A percentile compares a stretch with the other conserved stretches of the same genome.
phyloP scores from a whole-genome alignment of 176 grass and related monocot species.

The Metroxylon sagu region DNA sequence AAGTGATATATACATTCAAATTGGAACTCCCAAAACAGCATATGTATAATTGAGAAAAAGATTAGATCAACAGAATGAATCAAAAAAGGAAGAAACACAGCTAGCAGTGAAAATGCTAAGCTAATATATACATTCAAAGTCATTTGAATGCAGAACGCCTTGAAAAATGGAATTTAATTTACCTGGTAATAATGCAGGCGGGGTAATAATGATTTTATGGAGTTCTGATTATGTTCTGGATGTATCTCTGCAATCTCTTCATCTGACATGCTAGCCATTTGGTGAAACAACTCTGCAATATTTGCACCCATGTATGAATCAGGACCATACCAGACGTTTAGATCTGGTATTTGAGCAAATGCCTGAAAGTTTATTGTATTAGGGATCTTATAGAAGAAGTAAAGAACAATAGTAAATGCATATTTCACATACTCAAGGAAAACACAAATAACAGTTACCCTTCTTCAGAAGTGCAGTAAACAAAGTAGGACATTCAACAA shows the following conservation, averaged over 20 bases:
- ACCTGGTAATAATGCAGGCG: slow-evolving; percentile 84
- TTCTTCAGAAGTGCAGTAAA: too few species aligned
- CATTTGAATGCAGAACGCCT: too few species aligned
- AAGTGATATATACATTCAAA: too few species aligned
- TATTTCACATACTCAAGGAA: too few species aligned
- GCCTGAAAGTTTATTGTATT: slow-evolving; percentile 33
- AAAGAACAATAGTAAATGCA: background rate
- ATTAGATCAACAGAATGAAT: too few species aligned
- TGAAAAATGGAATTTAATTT: slow-evolving; percentile 9
- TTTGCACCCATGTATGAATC: slow-evolving; percentile 99
- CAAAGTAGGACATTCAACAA: too few species aligned
- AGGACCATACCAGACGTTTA: slow-evolving; percentile 94
- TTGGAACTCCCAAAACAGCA: too few species aligned
- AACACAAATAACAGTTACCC: background rate
- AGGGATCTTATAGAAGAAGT: background rate
- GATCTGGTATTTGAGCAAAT: slow-evolving; percentile 74
- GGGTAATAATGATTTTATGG: slow-evolving; percentile 53
- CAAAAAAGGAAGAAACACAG: too few species aligned
- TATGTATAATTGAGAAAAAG: too few species aligned
- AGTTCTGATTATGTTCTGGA: slow-evolving; percentile 59
- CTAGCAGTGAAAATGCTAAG: too few species aligned
- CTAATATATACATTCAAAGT: too few species aligned
- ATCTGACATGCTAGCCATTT: slow-evolving; percentile 80
- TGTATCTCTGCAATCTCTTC: slow-evolving; percentile 89
- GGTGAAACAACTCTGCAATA: slow-evolving; percentile 80